A percentile compares a stretch with the other conserved stretches of the same genome.
These are phyloP conservation scores for Cucumis melo DNA, from an alignment of 306 rosid species.

Conservation along the genomic window DNA sequence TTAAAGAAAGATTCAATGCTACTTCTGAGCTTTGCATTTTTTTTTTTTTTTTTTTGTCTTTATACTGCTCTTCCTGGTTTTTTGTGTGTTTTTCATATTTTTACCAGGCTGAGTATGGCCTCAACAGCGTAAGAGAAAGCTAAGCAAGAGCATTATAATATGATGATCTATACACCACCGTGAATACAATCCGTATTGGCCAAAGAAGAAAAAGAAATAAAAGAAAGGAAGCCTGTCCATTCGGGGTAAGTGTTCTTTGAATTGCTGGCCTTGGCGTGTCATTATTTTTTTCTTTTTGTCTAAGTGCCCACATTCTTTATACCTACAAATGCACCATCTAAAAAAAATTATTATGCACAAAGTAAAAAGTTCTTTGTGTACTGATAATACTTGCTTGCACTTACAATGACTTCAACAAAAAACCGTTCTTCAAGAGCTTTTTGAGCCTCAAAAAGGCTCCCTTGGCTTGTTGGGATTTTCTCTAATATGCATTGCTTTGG, in stretches of 20 bases:
- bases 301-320: conserved; percentile 11
- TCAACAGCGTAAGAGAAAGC: conserved; percentile 25
- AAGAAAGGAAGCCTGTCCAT: conserved; percentile 30
- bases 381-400: background rate
- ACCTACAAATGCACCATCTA: background rate
- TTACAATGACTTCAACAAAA: background rate
- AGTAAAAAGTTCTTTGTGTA: conserved; percentile 2
- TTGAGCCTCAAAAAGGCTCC: background rate
- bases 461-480: background rate
- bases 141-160: background rate
- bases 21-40: background rate
- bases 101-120: conserved; percentile 45
- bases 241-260: conserved; percentile 67
- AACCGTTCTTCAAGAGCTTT: background rate
- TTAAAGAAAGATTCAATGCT: background rate
- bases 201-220: background rate
- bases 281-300: conserved; percentile 24
- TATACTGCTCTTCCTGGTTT: conserved; percentile 18
- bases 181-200: background rate
- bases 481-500: background rate
- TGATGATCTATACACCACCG: background rate
- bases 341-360: background rate
- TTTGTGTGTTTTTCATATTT: background rate
- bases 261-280: conserved; percentile 56
- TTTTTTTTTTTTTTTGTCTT: conserved; percentile 27